Percentiles rank a stretch among this genome's conserved stretches.
phyloP scores from a whole-genome alignment of 2,329 filamentous ascomycete genomes.

The Paracoccidioides brasiliensis region DNA sequence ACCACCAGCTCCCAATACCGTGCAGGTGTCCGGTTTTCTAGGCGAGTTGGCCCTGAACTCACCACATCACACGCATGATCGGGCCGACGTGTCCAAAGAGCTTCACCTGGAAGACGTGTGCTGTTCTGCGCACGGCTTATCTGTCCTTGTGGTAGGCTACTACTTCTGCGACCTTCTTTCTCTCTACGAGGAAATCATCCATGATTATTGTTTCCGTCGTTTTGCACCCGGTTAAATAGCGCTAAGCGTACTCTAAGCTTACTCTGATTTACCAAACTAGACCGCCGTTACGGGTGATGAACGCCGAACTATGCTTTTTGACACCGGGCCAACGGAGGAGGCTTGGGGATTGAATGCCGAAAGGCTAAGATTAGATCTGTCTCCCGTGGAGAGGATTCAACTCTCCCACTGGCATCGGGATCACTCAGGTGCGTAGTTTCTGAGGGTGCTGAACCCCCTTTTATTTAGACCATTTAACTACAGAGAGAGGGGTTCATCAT shows the following conservation, averaged over 20 bases:
- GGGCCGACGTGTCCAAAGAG: constrained; percentile 34
- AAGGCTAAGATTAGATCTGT: constrained; percentile 32
- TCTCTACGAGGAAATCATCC: too few species aligned
- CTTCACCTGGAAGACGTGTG: constrained; percentile 39
- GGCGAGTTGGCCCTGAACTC: constrained; percentile 30
- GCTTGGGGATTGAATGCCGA: constrained; percentile 39
- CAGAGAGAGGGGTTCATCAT: too few species aligned
- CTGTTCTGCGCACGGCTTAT: constrained; percentile 43
- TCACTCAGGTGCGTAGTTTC: constrained; percentile 33
- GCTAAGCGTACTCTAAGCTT: neutral
- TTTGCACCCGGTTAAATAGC: neutral
- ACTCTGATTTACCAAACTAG: constrained; percentile 15
- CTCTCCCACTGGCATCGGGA: constrained; percentile 45
- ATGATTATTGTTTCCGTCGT: neutral
- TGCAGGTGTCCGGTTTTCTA: constrained; percentile 33
- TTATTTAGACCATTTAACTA: too few species aligned
- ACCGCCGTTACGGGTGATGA: constrained; percentile 35
- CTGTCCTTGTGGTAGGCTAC: constrained; percentile 36
- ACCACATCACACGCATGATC: constrained; percentile 19
- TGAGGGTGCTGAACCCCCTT: neutral
- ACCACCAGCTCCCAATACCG: constrained; percentile 30
- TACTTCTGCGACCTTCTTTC: neutral
- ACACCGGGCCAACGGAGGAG: constrained; percentile 41
- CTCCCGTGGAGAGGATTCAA: constrained; percentile 35
- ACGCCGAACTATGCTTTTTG: constrained; percentile 40